A percentile compares a stretch with the other conserved stretches of the same genome.
phyloP scores from a whole-genome alignment of 768 basidiomycete species.

The Boletus rex-veris region DNA sequence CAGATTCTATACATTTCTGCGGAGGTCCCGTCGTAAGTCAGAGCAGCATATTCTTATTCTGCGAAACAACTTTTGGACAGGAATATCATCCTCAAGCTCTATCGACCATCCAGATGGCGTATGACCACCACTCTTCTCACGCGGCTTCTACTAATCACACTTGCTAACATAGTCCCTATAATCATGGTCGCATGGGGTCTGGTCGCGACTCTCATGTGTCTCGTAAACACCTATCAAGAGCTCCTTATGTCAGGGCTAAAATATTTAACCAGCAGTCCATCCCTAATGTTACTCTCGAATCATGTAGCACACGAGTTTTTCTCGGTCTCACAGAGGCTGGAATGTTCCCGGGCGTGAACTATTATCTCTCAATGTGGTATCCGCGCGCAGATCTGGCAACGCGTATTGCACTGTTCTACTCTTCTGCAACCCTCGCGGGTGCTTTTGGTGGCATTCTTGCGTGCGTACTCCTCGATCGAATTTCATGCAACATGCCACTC shows the following conservation, averaged over 20 bases:
- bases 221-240: constrained; percentile 31
- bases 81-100: constrained; percentile 36
- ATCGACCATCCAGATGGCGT: constrained; percentile 36
- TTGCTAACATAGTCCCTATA: constrained; percentile 31
- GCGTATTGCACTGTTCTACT: constrained; percentile 61
- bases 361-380: constrained; percentile 56
- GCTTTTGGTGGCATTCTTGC: constrained; percentile 50
- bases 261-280: neutral
- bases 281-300: neutral
- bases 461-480: constrained; percentile 23
- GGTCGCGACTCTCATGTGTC: constrained; percentile 37
- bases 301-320: constrained; percentile 35
- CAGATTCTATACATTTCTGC: constrained; percentile 35
- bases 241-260: constrained; percentile 29
- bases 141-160: constrained; percentile 4
- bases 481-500: neutral
- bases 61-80: constrained; percentile 14
- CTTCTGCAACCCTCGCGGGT: constrained; percentile 54
- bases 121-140: neutral
- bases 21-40: constrained; percentile 37
- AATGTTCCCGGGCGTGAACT: constrained; percentile 38
- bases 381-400: constrained; percentile 51
- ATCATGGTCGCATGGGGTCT: constrained; percentile 40
- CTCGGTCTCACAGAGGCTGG: constrained; percentile 49
- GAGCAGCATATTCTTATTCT: neutral